These are phyloP conservation scores for Dioszegia crocea DNA, from an alignment of 768 basidiomycete species.

Conservation along the genomic window DNA sequence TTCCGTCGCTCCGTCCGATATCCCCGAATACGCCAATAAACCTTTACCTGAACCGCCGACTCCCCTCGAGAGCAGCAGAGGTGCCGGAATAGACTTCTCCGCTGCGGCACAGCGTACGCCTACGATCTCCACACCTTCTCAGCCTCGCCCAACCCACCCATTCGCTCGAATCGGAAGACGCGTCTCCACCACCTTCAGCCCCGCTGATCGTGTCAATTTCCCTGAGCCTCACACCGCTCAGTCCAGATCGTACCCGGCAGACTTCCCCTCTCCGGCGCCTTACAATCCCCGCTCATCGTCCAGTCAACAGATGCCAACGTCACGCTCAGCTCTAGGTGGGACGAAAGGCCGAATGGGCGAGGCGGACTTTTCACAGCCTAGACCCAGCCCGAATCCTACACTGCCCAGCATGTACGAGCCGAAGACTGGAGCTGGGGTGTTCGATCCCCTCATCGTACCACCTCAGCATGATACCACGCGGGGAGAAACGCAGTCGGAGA, in stretches of 20 bases:
- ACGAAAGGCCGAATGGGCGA: background rate
- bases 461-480: background rate
- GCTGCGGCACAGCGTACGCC: background rate
- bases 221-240: background rate
- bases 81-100: background rate
- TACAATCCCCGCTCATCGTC: background rate
- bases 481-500: background rate
- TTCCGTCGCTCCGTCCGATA: background rate
- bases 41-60: background rate
- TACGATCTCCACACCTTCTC: background rate
- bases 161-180: background rate
- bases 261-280: background rate
- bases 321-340: background rate
- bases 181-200: no score
- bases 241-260: background rate
- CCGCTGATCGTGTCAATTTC: no score
- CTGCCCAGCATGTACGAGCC: constrained; percentile 31
- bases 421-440: constrained; percentile 13
- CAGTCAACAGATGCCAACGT: background rate
- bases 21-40: background rate
- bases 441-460: constrained; percentile 1
- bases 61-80: background rate
- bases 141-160: background rate
- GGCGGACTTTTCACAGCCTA: constrained; percentile 8
- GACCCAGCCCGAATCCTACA: background rate